Conservation (phyloP, 2,329 filamentous ascomycete genomes). For the Phoma sp. region DNA sequence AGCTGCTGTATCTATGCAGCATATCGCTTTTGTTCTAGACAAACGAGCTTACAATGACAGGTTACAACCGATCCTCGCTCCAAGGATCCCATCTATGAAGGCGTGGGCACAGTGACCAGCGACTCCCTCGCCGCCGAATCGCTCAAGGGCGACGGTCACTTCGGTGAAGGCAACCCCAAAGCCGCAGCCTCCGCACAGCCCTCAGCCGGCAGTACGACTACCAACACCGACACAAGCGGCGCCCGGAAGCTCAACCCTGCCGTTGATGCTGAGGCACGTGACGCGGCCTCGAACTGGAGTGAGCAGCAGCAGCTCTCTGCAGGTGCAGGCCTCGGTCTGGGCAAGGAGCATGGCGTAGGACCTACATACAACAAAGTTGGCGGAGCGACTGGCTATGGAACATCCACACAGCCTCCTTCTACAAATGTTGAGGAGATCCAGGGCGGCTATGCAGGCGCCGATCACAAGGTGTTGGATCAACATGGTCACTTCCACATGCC, state of each 20-base stretch:
- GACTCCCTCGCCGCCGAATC: constrained; percentile 82
- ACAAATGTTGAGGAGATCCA: constrained; percentile 23
- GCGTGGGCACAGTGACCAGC: constrained; percentile 66
- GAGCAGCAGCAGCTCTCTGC: constrained; percentile 51
- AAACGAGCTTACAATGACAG: constrained; percentile 25
- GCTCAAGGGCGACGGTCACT: constrained; percentile 63
- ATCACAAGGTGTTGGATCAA: constrained; percentile 30
- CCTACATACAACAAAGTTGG: constrained; percentile 42
- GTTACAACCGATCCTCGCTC: constrained; percentile 57
- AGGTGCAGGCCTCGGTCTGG: constrained; percentile 37
- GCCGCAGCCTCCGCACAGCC: constrained; percentile 57
- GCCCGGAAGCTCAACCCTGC: constrained; percentile 59
- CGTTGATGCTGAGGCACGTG: constrained; percentile 53
- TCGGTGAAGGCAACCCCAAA: constrained; percentile 64
- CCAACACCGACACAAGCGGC: constrained; percentile 61
- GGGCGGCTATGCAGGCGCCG: constrained; percentile 42
- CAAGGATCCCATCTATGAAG: constrained; percentile 61
- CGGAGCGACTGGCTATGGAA: constrained; percentile 28
- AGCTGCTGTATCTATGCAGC: not conserved
- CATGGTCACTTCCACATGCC: constrained; percentile 53
- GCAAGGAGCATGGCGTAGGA: constrained; percentile 44
- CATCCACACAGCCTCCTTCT: constrained; percentile 1
- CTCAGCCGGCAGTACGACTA: constrained; percentile 61
- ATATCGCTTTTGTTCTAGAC: not conserved
- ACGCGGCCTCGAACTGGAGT: constrained; percentile 48